Conservation (phyloP, 257 asterid species). For the Thymus mandschuricus region DNA sequence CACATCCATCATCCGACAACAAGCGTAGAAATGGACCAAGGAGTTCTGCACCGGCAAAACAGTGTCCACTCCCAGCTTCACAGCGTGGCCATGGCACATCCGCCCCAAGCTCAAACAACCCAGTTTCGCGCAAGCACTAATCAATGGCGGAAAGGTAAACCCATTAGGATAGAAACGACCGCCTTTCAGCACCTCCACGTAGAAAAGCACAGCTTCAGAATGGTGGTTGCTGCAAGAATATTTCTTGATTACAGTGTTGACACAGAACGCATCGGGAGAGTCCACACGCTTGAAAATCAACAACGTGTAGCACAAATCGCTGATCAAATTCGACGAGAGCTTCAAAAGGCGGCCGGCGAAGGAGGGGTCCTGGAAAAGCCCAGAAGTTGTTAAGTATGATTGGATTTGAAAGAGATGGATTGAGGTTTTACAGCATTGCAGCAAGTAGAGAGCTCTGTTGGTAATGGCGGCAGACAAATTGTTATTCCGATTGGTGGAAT, state of each 20-base stretch:
- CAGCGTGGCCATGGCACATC: constrained; percentile 68
- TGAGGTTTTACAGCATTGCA: constrained; percentile 48
- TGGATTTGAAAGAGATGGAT: constrained; percentile 60
- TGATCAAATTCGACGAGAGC: constrained; percentile 44
- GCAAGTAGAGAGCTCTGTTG: constrained; percentile 44
- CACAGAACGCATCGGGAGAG: constrained; percentile 64
- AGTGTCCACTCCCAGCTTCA: constrained; percentile 63
- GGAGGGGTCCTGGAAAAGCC: constrained; percentile 58
- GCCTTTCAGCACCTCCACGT: constrained; percentile 54
- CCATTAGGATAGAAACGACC: constrained; percentile 57
- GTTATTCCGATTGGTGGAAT: not conserved
- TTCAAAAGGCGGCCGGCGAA: constrained; percentile 66
- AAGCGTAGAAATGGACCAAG: constrained; percentile 60
- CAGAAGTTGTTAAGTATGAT: constrained; percentile 55
- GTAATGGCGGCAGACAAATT: constrained; percentile 25
- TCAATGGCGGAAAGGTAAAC: constrained; percentile 64
- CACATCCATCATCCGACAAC: constrained; percentile 45
- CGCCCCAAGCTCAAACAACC: constrained; percentile 52
- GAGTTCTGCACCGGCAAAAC: constrained; percentile 68
- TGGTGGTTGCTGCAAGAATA: constrained; percentile 48
- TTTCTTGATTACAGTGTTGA: constrained; percentile 63
- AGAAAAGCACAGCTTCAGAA: constrained; percentile 51
- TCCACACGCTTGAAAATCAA: constrained; percentile 50
- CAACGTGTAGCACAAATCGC: constrained; percentile 42
- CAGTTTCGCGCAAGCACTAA: constrained; percentile 65